Conservation (phyloP, 2,329 filamentous ascomycete species). For the Coniella lustricola region DNA sequence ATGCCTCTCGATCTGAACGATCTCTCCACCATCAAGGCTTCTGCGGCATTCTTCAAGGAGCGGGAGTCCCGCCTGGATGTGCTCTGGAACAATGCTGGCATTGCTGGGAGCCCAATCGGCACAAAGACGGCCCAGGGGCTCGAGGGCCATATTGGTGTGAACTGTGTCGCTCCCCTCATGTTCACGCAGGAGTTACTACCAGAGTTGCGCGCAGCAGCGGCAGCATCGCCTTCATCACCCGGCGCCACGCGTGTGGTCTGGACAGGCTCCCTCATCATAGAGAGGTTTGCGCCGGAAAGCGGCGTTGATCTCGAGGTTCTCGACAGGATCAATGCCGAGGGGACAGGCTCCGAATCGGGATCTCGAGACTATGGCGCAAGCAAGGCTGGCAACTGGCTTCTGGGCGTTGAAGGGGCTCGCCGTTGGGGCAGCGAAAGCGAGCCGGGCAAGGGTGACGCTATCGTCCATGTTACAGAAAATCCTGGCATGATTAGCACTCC, state of each 20-base stretch:
- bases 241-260: constrained; percentile 26
- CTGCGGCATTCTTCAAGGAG: constrained; percentile 28
- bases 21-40: constrained; percentile 31
- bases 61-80: constrained; percentile 35
- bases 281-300: constrained; percentile 7
- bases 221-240: constrained; percentile 15
- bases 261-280: constrained; percentile 19
- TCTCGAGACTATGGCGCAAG: constrained; percentile 11
- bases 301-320: constrained; percentile 10
- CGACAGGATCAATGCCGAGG: constrained; percentile 4
- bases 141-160: constrained; percentile 27
- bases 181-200: constrained; percentile 29
- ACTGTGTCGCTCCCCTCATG: constrained; percentile 28
- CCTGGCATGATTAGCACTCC: constrained; percentile 14
- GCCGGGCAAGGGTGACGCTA: constrained; percentile 2
- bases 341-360: constrained; percentile 4
- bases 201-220: constrained; percentile 26
- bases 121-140: constrained; percentile 25
- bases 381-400: constrained; percentile 15
- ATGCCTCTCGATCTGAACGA: constrained; percentile 36
- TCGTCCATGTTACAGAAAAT: constrained; percentile 13
- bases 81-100: constrained; percentile 34
- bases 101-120: constrained; percentile 18
- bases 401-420: constrained; percentile 8
- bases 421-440: constrained; percentile 5